Evolutionary conservation across 257 asterid genomes (phyloP), one percentile per base, ranked within the genome.

Genomic region (Cruciata laevipes): DNA sequence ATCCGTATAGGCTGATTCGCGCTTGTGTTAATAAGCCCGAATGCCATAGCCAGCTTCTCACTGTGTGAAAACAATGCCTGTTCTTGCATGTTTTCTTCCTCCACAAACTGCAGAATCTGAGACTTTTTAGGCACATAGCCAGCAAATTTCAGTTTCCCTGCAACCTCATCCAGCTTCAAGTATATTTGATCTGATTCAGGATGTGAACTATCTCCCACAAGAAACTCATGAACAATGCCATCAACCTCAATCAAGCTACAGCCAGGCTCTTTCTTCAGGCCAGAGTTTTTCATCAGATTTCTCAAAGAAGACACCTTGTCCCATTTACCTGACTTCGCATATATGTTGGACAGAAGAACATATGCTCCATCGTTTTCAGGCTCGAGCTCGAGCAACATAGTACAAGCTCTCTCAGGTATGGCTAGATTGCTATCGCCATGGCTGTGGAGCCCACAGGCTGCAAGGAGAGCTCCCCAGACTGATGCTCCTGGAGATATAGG

Each of bases 261-360:
- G 1, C 98, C 96, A 33, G 95, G 96, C 71, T 91, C 92, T 73
- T 91, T 91, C 84, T 79, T 87, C 78, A 87, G 58, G 31, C 95
- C 96, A 25, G 42, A 77, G 20, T 86, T 88, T 74, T 81, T 80
- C 82, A 53, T 53, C 24, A 53, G 60, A 2, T 53, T 53, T 21
- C 61, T 56, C 4, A 87, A 30, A 75, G 72, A 67, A 0, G 90
- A 73, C 53, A 86, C 96, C 77, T 81, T 74, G 44, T 86, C 90
- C 92, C 95, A 87, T 61, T 67, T 69, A 17, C 95, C 92, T 14
- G 73, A 74, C 71, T 74, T 76, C 6, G 98, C 98, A 38, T 83
- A 86, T 2, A 86, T 74, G 74, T 91, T 88, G 17, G 91, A 89
- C 40, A 89, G 65, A 31, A 80, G 80, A 40, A 89, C 87, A 25